Percentiles rank a stretch among this genome's conserved stretches.
Conservation (phyloP, 306 rosid species). For the Styphnolobium japonicum region DNA sequence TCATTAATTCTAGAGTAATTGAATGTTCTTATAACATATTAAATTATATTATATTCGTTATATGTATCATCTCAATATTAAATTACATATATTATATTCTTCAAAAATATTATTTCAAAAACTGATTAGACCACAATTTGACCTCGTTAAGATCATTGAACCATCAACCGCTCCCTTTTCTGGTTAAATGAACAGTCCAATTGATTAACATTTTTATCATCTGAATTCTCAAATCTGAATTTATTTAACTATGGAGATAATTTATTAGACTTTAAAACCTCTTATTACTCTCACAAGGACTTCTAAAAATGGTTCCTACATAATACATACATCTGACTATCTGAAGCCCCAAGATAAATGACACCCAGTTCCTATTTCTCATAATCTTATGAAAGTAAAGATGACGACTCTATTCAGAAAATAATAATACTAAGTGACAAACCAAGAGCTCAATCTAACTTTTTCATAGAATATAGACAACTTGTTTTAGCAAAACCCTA, state of each 20-base stretch:
- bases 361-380: background rate
- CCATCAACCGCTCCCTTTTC: background rate
- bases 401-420: background rate
- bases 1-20: too few species aligned
- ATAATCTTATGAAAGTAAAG: background rate
- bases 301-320: background rate
- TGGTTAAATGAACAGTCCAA: background rate
- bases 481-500: background rate
- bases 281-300: background rate
- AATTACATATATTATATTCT: background rate
- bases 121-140: background rate
- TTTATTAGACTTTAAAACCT: background rate
- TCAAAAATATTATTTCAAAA: too few species aligned
- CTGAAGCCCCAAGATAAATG: background rate
- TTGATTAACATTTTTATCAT: background rate
- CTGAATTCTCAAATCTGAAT: background rate
- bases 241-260: background rate
- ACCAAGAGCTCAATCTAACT: background rate
- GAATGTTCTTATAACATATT: too few species aligned
- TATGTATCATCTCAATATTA: background rate
- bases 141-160: background rate
- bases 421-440: background rate
- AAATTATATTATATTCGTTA: too few species aligned
- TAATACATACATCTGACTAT: background rate
- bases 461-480: constrained; percentile 1